Evolutionary conservation across 805 yeast species (phyloP).

Genomic region (Alloascoidea hylecoeti): DNA sequence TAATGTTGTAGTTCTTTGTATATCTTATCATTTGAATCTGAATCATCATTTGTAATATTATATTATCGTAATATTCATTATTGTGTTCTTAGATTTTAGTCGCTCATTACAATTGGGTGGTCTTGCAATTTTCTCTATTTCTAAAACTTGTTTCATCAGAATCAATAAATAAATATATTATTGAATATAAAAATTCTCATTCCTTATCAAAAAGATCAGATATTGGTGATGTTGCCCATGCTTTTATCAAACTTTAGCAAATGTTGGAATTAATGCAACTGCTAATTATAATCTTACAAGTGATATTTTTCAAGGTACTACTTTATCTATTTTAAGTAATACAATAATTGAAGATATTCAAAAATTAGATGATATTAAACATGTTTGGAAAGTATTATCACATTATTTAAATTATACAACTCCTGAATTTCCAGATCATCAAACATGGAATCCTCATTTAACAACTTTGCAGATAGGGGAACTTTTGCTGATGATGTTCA

Average conservation of each 20-base stretch:
- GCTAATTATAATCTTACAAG: not conserved
- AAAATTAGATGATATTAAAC: not conserved
- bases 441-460: not conserved
- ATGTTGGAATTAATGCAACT: not conserved
- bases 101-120: too few species aligned
- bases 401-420: not conserved
- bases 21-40: too few species aligned
- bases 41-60: too few species aligned
- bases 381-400: not conserved
- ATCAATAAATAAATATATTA: not conserved
- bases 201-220: not conserved
- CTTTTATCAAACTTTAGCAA: not conserved
- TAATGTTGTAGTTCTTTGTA: too few species aligned
- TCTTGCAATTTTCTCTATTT: too few species aligned
- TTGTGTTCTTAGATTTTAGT: too few species aligned
- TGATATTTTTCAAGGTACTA: not conserved
- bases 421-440: conserved; percentile 1
- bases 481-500: conserved; percentile 7
- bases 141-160: too few species aligned
- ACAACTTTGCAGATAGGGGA: not conserved
- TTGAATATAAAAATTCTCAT: not conserved
- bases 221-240: not conserved
- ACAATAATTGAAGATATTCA: not conserved
- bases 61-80: too few species aligned
- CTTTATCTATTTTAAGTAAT: not conserved